Evolutionary conservation across 345 rosid genomes (phyloP), one percentile per base, ranked within the genome.

Genomic region (Acer campestre): DNA sequence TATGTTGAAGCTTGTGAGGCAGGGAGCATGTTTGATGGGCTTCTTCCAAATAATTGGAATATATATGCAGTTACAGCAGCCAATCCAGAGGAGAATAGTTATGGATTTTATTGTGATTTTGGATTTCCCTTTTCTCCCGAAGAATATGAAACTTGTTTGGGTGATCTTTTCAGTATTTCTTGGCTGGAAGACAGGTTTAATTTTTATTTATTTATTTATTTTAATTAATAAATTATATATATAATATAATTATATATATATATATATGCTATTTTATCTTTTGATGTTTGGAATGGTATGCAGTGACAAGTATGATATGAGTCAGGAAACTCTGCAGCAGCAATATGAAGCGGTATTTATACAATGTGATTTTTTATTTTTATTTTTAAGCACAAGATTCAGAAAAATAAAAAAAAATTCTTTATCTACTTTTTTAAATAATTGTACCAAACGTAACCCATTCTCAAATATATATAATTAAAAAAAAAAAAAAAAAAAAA

Each of bases 101-200:
- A 2, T 10, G 95, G 73, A 13, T n/a, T 59, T 17, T 93, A 91
- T 56, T 91, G 96, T 75, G 83, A 80, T 3, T 81, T 49, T 31
- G 35, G 35, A 31, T 31, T 31, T 31, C 35, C 35, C 4, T 31
- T 31, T 31, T 31, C 35, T 31, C 35, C 35, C 48, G 7, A 79
- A 10, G 77, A 81, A n/a, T 87, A 74, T 53, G 64, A 3, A 11
- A 77, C 84, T 70, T 93, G 97, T 77, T 84, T 93, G 27, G 97
- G 96, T 20, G 97, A 93, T 46, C 5, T 77, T 27, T 93, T 90
- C 70, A 93, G 97, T 79, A 65, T 91, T 76, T 84, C 97, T 69
- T 93, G 97, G 97, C 71, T 91, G 85, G 97, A 93, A 78, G 95
- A 93, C 85, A 84, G 97, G 97, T 92, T 67, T 4, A 1, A 20